Evolutionary conservation across 2,329 filamentous ascomycete species (phyloP).

Genomic region (Diplodia seriata): DNA sequence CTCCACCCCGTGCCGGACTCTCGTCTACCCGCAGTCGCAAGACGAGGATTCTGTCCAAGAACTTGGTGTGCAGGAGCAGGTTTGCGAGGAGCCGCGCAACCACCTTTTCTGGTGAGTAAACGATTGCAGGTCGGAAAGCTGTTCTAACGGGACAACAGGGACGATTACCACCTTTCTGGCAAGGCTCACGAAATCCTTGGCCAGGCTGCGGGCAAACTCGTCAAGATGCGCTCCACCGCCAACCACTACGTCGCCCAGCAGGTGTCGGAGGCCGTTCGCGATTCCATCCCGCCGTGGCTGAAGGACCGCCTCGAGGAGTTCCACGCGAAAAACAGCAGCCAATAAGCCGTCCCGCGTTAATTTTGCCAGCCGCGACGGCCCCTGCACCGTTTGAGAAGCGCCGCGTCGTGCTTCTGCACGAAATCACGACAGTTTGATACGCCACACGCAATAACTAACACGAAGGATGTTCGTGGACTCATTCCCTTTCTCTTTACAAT

Average conservation of each 20-base stretch:
- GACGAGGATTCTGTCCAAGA: conserved; percentile 34
- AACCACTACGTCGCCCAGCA: conserved; percentile 33
- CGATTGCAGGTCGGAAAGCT: too few relatives aligned
- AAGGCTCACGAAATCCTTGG: conserved; percentile 39
- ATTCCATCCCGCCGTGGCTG: conserved; percentile 31
- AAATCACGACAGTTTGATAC: conserved; percentile 29
- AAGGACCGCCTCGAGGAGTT: conserved; percentile 32
- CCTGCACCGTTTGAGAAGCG: conserved; percentile 22
- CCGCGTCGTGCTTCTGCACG: conserved; percentile 31
- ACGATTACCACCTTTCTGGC: conserved; percentile 45
- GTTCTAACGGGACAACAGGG: conserved; percentile 37
- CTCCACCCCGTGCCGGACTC: conserved; percentile 43
- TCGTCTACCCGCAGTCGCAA: conserved; percentile 27
- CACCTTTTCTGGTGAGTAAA: conserved; percentile 46
- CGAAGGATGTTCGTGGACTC: conserved; percentile 28
- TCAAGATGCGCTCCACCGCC: conserved; percentile 29
- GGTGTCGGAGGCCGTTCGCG: conserved; percentile 26
- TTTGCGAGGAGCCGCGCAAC: conserved; percentile 42
- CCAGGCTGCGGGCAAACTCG: conserved; percentile 27
- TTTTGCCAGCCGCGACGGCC: conserved; percentile 17
- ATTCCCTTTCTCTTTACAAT: conserved; percentile 25
- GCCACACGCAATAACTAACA: conserved; percentile 29
- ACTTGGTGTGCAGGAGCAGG: conserved; percentile 28
- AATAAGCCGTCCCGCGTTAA: conserved; percentile 15
- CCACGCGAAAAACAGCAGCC: conserved; percentile 30